A percentile compares a stretch with the other conserved stretches of the same genome.
Evolutionary conservation across 139 green algal genomes (phyloP).

Genomic region (Chlamydomonas sp.): DNA sequence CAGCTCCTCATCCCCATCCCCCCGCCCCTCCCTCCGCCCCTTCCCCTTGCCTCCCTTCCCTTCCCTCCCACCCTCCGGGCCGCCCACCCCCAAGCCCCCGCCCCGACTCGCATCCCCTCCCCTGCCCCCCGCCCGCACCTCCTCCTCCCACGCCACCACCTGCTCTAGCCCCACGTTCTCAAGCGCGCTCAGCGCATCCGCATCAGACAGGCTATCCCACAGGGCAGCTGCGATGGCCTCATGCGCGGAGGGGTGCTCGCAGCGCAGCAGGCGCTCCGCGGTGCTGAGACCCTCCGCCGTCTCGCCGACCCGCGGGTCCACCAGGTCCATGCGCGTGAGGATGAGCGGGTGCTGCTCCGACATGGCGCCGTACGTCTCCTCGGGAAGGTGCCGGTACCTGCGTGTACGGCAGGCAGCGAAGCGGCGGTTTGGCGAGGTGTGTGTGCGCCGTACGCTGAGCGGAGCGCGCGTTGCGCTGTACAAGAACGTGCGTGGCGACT

Average conservation of each 20-base stretch:
- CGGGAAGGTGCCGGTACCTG: slow-evolving; percentile 73
- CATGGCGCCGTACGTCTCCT: slow-evolving; percentile 55
- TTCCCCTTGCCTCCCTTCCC: not conserved
- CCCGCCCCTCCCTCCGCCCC: not conserved
- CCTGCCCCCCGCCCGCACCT: slow-evolving; percentile 20
- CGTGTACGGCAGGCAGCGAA: slow-evolving; percentile 51
- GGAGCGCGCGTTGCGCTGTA: not conserved
- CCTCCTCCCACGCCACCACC: slow-evolving; percentile 69
- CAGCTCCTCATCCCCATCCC: slow-evolving; percentile 14
- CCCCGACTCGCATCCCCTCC: slow-evolving; percentile 14
- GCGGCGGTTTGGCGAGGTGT: not conserved
- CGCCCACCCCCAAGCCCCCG: slow-evolving; percentile 9
- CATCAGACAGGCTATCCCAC: slow-evolving; percentile 73
- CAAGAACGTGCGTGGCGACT: not conserved
- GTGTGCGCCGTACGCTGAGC: not conserved
- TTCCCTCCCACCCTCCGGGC: not conserved
- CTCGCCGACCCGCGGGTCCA: slow-evolving; percentile 64
- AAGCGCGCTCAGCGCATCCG: slow-evolving; percentile 57
- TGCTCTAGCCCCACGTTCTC: slow-evolving; percentile 49
- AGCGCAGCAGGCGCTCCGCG: slow-evolving; percentile 84
- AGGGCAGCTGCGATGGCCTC: slow-evolving; percentile 68
- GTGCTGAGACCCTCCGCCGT: slow-evolving; percentile 59
- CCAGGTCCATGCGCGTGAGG: slow-evolving; percentile 60
- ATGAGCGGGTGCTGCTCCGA: slow-evolving; percentile 74
- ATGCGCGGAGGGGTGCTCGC: slow-evolving; percentile 68